Evolutionary conservation across 345 rosid genomes (phyloP).

Genomic region (Populus deltoides): DNA sequence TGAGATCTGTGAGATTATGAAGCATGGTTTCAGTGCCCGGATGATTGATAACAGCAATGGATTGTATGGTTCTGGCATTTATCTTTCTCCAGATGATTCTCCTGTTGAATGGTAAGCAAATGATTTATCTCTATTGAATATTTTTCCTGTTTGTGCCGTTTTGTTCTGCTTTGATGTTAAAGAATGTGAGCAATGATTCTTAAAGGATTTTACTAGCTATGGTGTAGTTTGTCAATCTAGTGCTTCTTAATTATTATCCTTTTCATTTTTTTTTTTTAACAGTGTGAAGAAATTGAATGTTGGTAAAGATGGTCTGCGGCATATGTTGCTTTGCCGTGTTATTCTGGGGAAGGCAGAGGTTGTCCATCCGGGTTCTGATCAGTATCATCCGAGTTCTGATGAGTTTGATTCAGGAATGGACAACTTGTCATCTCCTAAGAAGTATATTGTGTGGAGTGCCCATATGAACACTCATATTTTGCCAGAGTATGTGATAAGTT

Average conservation of each 20-base stretch:
- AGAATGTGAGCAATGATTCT: not conserved
- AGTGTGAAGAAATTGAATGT: constrained; percentile 45
- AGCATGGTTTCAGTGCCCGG: constrained; percentile 56
- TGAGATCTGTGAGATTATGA: constrained; percentile 43
- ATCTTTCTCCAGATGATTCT: constrained; percentile 55
- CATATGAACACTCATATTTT: constrained; percentile 67
- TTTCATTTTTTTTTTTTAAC: not conserved
- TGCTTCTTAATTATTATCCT: not conserved
- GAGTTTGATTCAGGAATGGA: constrained; percentile 79
- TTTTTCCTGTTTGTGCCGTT: not conserved
- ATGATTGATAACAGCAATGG: constrained; percentile 27
- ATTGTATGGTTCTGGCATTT: constrained; percentile 56
- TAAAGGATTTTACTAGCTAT: not conserved
- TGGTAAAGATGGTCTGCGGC: constrained; percentile 57
- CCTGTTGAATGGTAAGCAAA: constrained; percentile 56
- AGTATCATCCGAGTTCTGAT: constrained; percentile 51
- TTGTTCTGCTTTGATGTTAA: not conserved
- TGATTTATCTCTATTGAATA: not conserved
- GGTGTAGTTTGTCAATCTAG: not conserved
- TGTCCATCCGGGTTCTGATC: constrained; percentile 49
- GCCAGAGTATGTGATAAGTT: constrained; percentile 61
- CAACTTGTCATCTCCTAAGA: constrained; percentile 42
- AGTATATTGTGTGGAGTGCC: constrained; percentile 67
- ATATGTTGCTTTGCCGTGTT: constrained; percentile 69
- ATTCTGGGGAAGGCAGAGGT: constrained; percentile 66